Evolutionary conservation across 2,329 filamentous ascomycete species (phyloP), one percentile per base, ranked within the genome.

Genomic region (Fusarium nurragi): DNA sequence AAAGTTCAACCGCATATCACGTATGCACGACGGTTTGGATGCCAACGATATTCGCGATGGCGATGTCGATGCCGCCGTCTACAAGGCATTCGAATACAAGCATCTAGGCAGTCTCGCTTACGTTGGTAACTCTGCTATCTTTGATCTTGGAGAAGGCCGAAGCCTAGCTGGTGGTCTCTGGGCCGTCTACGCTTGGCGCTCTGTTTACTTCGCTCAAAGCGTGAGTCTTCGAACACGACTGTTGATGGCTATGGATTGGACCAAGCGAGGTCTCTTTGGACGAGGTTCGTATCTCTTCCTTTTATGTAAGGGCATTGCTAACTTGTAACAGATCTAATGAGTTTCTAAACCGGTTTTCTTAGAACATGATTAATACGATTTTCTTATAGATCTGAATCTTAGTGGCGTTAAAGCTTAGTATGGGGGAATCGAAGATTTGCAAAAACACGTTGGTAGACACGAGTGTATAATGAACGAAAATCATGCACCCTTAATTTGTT

Each of bases 191-290:
- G 87, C 97, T 30, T 99, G 95, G 95, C 84, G 95, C 63, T 94
- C 92, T 66, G 90, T 97, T 14, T 99, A 99, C 79, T 99, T 99
- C 81, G 93, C 95, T 13, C 93, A 99, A 83, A 97, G 93, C 74
- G 95, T 99, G 44, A 97, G 94, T 77, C 85, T 98, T 59, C 84
- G 95, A 69, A 99, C 95, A 23, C 87, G 94, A 64, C 86, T 93
- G 66, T 79, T 99, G 73, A 83, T 99, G 78, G 93, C 93, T 18
- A 97, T 99, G 95, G 95, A 99, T 77, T 99, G 95, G 95, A 89
- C 88, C n/a, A 99, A 98, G 86, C 86, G 96, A 75, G 92, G 93
- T 13, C 78, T 99, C 21, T 99, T 99, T 81, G 95, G 95, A 69
- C 86, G 95, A 89, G 95, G 94, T 97, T 79, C 81, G 89, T 82